Percentiles rank a stretch among this genome's conserved stretches.
Evolutionary conservation across 192 early-diverging fungal genomes (phyloP).

Genomic region (Gigaspora rosea): DNA sequence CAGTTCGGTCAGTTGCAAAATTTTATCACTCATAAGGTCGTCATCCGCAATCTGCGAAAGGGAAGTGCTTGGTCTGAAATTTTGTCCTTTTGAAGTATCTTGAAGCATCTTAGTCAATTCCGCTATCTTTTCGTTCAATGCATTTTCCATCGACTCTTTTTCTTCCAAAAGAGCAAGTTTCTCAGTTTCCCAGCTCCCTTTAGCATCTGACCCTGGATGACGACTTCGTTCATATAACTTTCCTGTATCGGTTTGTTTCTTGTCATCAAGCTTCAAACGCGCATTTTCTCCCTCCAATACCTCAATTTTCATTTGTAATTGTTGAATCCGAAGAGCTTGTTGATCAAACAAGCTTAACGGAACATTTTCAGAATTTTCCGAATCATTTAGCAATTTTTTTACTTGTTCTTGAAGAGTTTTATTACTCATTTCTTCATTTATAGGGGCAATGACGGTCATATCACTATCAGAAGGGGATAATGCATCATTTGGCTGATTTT

Average conservation of each 20-base stretch:
- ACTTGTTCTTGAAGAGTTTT: conserved; percentile 28
- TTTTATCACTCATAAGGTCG: conserved; percentile 26
- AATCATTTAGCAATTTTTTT: conserved; percentile 23
- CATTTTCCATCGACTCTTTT: conserved; percentile 20
- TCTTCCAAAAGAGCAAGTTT: conserved; percentile 42
- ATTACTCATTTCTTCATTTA: conserved; percentile 25
- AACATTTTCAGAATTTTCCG: conserved; percentile 22
- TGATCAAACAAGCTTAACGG: conserved; percentile 33
- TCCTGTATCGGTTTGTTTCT: conserved; percentile 59
- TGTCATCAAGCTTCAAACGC: conserved; percentile 64
- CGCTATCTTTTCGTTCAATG: conserved; percentile 36
- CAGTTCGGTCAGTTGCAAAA: conserved; percentile 27
- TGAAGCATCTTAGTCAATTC: conserved; percentile 35
- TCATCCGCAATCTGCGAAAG: conserved; percentile 21
- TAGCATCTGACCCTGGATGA: not conserved
- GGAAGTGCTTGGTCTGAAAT: not conserved
- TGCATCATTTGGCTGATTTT: not conserved
- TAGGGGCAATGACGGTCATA: not conserved
- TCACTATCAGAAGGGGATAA: conserved; percentile 22
- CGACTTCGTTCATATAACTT: conserved; percentile 37
- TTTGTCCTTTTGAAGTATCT: conserved; percentile 26
- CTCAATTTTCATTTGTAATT: conserved; percentile 64
- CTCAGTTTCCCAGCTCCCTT: conserved; percentile 22
- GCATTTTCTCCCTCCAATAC: conserved; percentile 73
- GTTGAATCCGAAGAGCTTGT: conserved; percentile 51